Evolutionary conservation across 805 yeast genomes (phyloP).

Genomic region (Starmerella asiatica): DNA sequence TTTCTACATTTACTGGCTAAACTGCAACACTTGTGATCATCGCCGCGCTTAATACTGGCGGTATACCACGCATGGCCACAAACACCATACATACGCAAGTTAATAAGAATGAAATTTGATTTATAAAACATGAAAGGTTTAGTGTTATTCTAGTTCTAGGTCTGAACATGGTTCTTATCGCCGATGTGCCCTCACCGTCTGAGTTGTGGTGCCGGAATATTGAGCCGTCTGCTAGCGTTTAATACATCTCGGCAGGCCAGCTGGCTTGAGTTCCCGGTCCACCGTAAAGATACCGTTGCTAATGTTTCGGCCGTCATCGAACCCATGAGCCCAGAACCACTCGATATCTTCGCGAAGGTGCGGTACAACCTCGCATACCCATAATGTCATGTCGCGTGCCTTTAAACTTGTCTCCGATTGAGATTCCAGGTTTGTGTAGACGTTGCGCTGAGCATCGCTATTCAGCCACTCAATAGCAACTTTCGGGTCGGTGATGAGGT

Average conservation of each 20-base stretch:
- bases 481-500: conserved; percentile 2
- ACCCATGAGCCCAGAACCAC: conserved; percentile 26
- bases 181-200: too few relatives aligned
- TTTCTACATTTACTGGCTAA: too few relatives aligned
- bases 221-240: too few relatives aligned
- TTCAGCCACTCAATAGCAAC: conserved; percentile 6
- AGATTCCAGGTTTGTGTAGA: conserved; percentile 11
- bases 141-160: too few relatives aligned
- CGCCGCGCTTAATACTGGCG: too few relatives aligned
- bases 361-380: conserved; percentile 32
- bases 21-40: too few relatives aligned
- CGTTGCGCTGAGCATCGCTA: conserved; percentile 1
- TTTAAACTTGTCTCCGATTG: conserved; percentile 9
- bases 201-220: too few relatives aligned
- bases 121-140: too few relatives aligned
- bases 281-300: conserved; percentile 7
- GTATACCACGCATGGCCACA: too few relatives aligned
- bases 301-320: conserved; percentile 1
- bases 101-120: too few relatives aligned
- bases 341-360: conserved; percentile 3
- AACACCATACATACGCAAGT: too few relatives aligned
- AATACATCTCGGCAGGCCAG: conserved; percentile 12
- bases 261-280: conserved; percentile 13
- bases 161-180: too few relatives aligned
- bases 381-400: conserved; percentile 27